Evolutionary conservation across 768 basidiomycete species (phyloP).

Genomic region (Inosperma sp.): DNA sequence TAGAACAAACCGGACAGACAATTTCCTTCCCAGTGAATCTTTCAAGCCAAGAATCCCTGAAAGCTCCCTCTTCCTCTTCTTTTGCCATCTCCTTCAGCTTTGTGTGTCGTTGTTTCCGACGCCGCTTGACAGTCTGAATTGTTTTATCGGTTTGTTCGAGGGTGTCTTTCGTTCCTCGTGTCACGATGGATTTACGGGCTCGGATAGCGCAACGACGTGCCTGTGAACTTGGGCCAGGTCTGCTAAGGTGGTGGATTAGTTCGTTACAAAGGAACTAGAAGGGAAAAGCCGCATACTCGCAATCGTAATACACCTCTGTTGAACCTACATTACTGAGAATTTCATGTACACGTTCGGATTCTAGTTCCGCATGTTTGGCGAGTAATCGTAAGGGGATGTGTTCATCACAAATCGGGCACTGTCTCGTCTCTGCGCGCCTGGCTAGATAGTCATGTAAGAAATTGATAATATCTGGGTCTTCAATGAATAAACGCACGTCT

Average conservation of each 20-base stretch:
- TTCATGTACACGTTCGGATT: slow-evolving; percentile 63
- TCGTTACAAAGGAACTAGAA: not conserved
- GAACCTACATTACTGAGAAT: slow-evolving; percentile 64
- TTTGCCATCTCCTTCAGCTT: slow-evolving; percentile 55
- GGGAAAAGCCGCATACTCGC: slow-evolving; percentile 41
- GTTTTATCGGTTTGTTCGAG: slow-evolving; percentile 47
- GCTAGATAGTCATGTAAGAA: slow-evolving; percentile 33
- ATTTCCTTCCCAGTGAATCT: slow-evolving; percentile 37
- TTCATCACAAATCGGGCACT: slow-evolving; percentile 73
- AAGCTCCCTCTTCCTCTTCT: slow-evolving; percentile 49
- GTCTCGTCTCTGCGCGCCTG: slow-evolving; percentile 69
- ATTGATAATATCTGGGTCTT: not conserved
- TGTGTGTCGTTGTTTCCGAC: slow-evolving; percentile 63
- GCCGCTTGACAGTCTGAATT: slow-evolving; percentile 59
- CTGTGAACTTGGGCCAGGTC: slow-evolving; percentile 34
- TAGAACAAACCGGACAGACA: slow-evolving; percentile 68
- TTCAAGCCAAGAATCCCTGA: slow-evolving; percentile 27
- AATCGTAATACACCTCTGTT: slow-evolving; percentile 48
- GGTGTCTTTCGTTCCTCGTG: slow-evolving; percentile 22
- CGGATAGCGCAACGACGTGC: slow-evolving; percentile 36
- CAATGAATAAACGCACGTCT: slow-evolving; percentile 38
- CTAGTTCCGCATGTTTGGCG: slow-evolving; percentile 56
- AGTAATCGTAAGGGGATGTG: slow-evolving; percentile 70
- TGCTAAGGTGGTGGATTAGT: slow-evolving; percentile 11
- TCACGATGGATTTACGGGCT: slow-evolving; percentile 37